Conservation (phyloP, 2,329 filamentous ascomycete species). For the Xylariaceae sp. region DNA sequence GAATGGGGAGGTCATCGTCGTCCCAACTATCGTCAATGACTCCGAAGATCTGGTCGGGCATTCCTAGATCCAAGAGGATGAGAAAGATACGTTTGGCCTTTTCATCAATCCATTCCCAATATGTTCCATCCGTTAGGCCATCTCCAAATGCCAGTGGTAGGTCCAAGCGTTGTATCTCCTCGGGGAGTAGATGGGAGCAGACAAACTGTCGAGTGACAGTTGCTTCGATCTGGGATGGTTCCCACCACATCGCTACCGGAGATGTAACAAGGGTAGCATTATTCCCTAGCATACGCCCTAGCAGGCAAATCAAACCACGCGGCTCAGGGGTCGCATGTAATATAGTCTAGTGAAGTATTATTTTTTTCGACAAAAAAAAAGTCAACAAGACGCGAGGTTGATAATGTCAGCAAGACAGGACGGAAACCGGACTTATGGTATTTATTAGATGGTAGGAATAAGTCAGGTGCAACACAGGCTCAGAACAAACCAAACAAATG, state of each 20-base stretch:
- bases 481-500: slow-evolving; percentile 21
- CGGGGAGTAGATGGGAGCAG: slow-evolving; percentile 62
- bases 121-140: slow-evolving; percentile 70
- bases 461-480: slow-evolving; percentile 24
- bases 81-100: slow-evolving; percentile 72
- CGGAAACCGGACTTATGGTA: slow-evolving; percentile 20
- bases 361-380: slow-evolving; percentile 10
- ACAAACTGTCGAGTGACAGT: slow-evolving; percentile 72
- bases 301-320: slow-evolving; percentile 19
- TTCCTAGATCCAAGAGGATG: slow-evolving; percentile 68
- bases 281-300: slow-evolving; percentile 25
- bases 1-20: slow-evolving; percentile 72
- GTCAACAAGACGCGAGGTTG: slow-evolving; percentile 6
- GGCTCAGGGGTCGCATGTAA: slow-evolving; percentile 17
- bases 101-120: slow-evolving; percentile 75
- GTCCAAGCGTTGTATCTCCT: slow-evolving; percentile 65
- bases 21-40: slow-evolving; percentile 78
- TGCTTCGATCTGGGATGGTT: slow-evolving; percentile 67
- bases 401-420: slow-evolving; percentile 20
- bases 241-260: slow-evolving; percentile 65
- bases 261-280: slow-evolving; percentile 31
- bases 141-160: slow-evolving; percentile 68
- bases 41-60: slow-evolving; percentile 74
- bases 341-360: slow-evolving; percentile 9
- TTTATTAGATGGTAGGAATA: slow-evolving; percentile 16